Evolutionary conservation across 2,329 filamentous ascomycete species (phyloP).

Genomic region (Didymella glomerata): DNA sequence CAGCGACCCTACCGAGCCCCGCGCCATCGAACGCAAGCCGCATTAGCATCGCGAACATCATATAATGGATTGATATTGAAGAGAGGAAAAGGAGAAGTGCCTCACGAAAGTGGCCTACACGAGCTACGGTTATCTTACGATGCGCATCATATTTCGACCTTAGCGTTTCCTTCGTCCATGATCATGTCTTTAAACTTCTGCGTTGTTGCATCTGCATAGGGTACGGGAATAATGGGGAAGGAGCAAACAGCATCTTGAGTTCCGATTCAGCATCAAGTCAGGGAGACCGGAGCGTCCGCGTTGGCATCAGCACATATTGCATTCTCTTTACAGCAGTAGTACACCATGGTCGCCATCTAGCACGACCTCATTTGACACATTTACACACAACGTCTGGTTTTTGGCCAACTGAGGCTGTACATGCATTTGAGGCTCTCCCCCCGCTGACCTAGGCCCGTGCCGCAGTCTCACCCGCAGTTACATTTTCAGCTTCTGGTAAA

Average conservation of each 20-base stretch:
- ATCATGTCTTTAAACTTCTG: neutral
- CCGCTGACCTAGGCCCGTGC: conserved; percentile 18
- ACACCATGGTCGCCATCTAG: conserved; percentile 1
- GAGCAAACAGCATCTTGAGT: neutral
- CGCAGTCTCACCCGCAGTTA: conserved; percentile 22
- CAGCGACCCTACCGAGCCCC: conserved; percentile 33
- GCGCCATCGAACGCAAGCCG: conserved; percentile 53
- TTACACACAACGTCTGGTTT: neutral
- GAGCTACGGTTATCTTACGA: conserved; percentile 1
- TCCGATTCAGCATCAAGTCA: neutral
- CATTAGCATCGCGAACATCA: conserved; percentile 57
- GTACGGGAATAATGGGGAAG: conserved; percentile 1
- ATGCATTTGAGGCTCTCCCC: conserved; percentile 7
- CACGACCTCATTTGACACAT: neutral
- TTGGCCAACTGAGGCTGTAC: conserved; percentile 3
- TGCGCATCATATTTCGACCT: conserved; percentile 8
- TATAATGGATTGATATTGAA: conserved; percentile 31
- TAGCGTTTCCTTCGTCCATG: conserved; percentile 13
- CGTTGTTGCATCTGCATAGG: conserved; percentile 11
- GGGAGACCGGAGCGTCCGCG: conserved; percentile 2
- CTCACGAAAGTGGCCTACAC: neutral
- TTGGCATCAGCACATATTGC: conserved; percentile 7
- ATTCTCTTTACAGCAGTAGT: conserved; percentile 8
- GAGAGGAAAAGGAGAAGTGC: neutral
- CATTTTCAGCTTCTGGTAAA: conserved; percentile 13